Evolutionary conservation across 306 rosid species (phyloP), one percentile per base, ranked within the genome.

Genomic region (Luffa acutangula): DNA sequence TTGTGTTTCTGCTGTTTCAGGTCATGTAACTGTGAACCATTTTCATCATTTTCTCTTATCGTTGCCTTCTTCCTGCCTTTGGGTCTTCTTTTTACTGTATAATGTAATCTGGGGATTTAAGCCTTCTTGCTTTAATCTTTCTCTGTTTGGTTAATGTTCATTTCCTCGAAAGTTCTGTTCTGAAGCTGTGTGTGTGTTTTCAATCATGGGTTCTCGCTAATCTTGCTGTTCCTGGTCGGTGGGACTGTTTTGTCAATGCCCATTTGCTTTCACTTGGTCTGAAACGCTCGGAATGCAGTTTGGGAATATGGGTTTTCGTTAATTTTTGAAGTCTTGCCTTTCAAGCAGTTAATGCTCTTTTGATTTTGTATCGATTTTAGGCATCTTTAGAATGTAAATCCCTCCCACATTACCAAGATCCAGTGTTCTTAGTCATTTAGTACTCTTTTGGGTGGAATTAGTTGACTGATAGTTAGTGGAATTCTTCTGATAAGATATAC

Each of bases 191-290:
- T 80, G 76, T 63, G 56, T 76, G 82, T 77, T 84, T 84, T 85
- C 81, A 72, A 9, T 85, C 57, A 87, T 89, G 96, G 89, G 82
- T 82, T 89, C 85, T 89, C 97, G 95, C 88, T 94, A 88, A 85
- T 69, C 83, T 88, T 71, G 63, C 83, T 48, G 64, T 31, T 48
- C 52, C 10, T 69, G 34, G n/a, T n/a, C 36, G 18, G 54, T 75
- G 78, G 42, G 81, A 78, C 62, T 51, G 57, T 74, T 73, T 49
- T 74, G 80, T 88, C 63, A 59, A 84, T 83, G 88, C 85, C 76
- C 87, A 85, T 85, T 86, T 79, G 80, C 87, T 81, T 73, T 46
- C 76, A 59, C 14, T 74, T 76, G 84, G 79, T 88, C 64, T 86
- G 76, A 81, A 72, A 7, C 39, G 39, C 80, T 64, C 70, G 74